Evolutionary conservation across 306 rosid genomes (phyloP), one percentile per base, ranked within the genome.

Genomic region (Astragalus glycyphyllos): DNA sequence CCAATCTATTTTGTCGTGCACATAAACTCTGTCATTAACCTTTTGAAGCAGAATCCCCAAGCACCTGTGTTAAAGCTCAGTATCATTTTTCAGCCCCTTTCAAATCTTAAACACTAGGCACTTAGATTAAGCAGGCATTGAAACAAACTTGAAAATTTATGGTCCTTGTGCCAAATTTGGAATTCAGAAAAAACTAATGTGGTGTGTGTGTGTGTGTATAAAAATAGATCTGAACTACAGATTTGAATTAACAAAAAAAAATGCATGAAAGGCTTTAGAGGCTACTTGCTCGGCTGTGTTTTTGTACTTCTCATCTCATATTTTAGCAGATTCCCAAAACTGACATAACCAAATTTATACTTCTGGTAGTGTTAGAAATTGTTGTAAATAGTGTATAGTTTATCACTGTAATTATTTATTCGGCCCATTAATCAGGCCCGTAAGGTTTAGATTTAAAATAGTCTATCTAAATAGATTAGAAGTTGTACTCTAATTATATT

Each of bases 31-130:
- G 85, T 93, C 97, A 35, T 88, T 88, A 68, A 93, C 89, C 78
- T 88, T 90, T 80, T 87, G 98, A 67, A 90, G 98, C 73, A 90
- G 88, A 86, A 90, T 79, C 37, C 98, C 98, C 79, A 90, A 83
- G 82, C 97, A 93, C 79, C 98, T 93, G 89, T 58, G 74, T 58
- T 40, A 60, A 62, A 68, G 72, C 51, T 72, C 75, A 72, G 68
- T 9, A 67, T 44, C 41, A 34, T 31, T 58, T 64, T 56, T 65
- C 60, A 75, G 49, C 48, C 29, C 42, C 29, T 46, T 66, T 40
- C 57, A 32, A 56, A 49, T 42, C 59, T 75, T 62, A 44, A 63
- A 61, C 45, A 51, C 57, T 54, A 13, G 20, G 58, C 47, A 70
- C 26, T 55, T 48, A 64, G 50, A 65, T 50, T 70, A 64, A 69